phyloP scores from a whole-genome alignment of 1,284 basidiomycete genomes.

The Malassezia restricta region DNA sequence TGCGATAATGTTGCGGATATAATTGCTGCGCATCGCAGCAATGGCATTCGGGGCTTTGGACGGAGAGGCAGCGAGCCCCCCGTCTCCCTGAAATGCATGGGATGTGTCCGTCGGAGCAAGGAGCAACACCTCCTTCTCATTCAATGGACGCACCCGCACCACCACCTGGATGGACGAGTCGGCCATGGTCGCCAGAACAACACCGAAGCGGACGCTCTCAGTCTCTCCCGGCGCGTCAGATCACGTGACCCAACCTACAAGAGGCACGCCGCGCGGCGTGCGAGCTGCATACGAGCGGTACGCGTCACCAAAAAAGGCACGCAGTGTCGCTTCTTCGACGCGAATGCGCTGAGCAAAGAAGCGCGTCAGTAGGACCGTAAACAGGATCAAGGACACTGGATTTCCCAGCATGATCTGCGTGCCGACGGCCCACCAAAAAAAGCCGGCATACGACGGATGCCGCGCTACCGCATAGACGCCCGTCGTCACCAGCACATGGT shows the following conservation, averaged over 20 bases:
- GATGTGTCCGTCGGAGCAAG: conserved; percentile 32
- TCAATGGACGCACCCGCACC: conserved; percentile 44
- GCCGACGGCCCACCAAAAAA: conserved; percentile 93
- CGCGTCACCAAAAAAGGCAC: conserved; percentile 68
- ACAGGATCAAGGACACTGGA: conserved; percentile 60
- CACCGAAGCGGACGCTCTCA: not conserved
- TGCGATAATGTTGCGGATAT: conserved; percentile 38
- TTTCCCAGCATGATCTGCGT: conserved; percentile 90
- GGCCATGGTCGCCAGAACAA: conserved; percentile 9
- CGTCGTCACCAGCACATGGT: conserved; percentile 35
- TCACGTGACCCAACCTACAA: conserved; percentile 24
- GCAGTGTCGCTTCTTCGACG: conserved; percentile 64
- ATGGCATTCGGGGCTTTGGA: conserved; percentile 18
- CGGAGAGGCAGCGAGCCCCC: conserved; percentile 37
- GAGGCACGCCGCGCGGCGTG: conserved; percentile 60
- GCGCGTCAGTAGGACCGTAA: conserved; percentile 58
- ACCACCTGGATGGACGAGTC: conserved; percentile 27
- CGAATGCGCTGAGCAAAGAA: conserved; percentile 73
- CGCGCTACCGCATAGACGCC: conserved; percentile 53
- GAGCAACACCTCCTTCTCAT: conserved; percentile 30
- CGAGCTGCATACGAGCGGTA: conserved; percentile 60
- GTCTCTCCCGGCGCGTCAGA: conserved; percentile 1
- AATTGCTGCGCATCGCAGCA: conserved; percentile 15
- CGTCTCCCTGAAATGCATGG: conserved; percentile 44
- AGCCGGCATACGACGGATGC: conserved; percentile 92